Percentiles rank a stretch among this genome's conserved stretches.
phyloP scores from a whole-genome alignment of 495 filamentous ascomycete species.

The Aspergillus asperescens region DNA sequence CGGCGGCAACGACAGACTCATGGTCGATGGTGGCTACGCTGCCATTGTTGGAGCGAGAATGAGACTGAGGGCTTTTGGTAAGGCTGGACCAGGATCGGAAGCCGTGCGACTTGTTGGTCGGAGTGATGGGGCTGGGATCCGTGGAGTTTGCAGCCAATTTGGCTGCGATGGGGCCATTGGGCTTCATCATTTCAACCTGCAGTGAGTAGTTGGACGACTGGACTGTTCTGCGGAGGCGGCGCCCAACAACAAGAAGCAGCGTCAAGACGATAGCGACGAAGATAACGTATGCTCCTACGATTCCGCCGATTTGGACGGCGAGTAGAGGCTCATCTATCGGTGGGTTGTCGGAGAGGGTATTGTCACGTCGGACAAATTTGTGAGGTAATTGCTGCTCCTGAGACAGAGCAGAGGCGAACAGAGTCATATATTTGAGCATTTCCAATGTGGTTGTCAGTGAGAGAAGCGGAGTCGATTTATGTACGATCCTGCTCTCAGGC shows the following conservation, averaged over 20 bases:
- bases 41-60: slow-evolving; percentile 34
- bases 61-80: slow-evolving; percentile 30
- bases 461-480: slow-evolving; percentile 11
- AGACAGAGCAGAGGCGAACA: slow-evolving; percentile 15
- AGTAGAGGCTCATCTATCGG: slow-evolving; percentile 53
- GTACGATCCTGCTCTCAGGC: slow-evolving; percentile 11
- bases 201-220: slow-evolving; percentile 47
- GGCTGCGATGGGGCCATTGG: slow-evolving; percentile 41
- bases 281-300: slow-evolving; percentile 73
- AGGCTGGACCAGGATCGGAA: slow-evolving; percentile 42
- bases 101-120: slow-evolving; percentile 29
- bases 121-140: slow-evolving; percentile 45
- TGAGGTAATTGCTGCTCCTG: slow-evolving; percentile 3
- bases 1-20: slow-evolving; percentile 63
- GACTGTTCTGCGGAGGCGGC: slow-evolving; percentile 51
- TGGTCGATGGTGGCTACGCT: slow-evolving; percentile 61
- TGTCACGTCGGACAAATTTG: neutral
- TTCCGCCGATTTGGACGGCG: slow-evolving; percentile 69
- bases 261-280: slow-evolving; percentile 62
- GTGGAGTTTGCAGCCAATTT: slow-evolving; percentile 20
- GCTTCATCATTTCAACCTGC: slow-evolving; percentile 60
- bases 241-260: slow-evolving; percentile 60
- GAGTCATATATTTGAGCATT: slow-evolving; percentile 11
- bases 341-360: slow-evolving; percentile 10
- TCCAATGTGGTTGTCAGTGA: slow-evolving; percentile 3